phyloP scores from a whole-genome alignment of 1,284 basidiomycete species.

The Fistulina hepatica region DNA sequence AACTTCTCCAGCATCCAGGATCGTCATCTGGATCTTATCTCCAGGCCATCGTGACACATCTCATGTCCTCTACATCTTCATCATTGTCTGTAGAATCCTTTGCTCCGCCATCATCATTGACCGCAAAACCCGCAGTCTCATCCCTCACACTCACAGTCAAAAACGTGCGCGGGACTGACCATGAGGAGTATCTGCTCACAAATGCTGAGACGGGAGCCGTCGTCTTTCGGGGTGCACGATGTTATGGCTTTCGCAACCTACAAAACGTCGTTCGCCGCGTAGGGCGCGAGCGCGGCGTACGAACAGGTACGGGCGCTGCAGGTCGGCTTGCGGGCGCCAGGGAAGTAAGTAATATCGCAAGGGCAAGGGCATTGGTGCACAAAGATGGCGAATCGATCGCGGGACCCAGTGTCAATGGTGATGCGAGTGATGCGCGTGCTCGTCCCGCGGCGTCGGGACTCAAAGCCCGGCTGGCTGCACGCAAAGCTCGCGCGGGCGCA shows the following conservation, averaged over 20 bases:
- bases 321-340: slow-evolving; percentile 35
- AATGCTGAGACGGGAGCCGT: slow-evolving; percentile 34
- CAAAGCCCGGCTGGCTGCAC: slow-evolving; percentile 24
- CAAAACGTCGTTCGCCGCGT: slow-evolving; percentile 96
- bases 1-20: slow-evolving; percentile 70
- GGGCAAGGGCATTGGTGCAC: no score
- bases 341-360: no score
- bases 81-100: slow-evolving; percentile 45
- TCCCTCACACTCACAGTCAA: no score
- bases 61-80: slow-evolving; percentile 29
- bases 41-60: slow-evolving; percentile 56
- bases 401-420: no score
- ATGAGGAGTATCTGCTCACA: slow-evolving; percentile 49
- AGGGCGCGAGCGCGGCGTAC: slow-evolving; percentile 49
- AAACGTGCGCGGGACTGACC: slow-evolving; percentile 42
- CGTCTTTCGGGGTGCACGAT: slow-evolving; percentile 88
- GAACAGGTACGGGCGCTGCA: slow-evolving; percentile 56
- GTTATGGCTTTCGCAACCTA: slow-evolving; percentile 95
- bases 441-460: no score
- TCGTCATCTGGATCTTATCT: slow-evolving; percentile 93
- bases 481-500: slow-evolving; percentile 23
- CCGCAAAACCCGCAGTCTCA: no score
- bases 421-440: slow-evolving; percentile 10
- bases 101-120: no score
- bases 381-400: background rate